Percentiles rank a stretch among this genome's conserved stretches.
phyloP scores from a whole-genome alignment of 306 rosid species.

The Ormosia emarginata region DNA sequence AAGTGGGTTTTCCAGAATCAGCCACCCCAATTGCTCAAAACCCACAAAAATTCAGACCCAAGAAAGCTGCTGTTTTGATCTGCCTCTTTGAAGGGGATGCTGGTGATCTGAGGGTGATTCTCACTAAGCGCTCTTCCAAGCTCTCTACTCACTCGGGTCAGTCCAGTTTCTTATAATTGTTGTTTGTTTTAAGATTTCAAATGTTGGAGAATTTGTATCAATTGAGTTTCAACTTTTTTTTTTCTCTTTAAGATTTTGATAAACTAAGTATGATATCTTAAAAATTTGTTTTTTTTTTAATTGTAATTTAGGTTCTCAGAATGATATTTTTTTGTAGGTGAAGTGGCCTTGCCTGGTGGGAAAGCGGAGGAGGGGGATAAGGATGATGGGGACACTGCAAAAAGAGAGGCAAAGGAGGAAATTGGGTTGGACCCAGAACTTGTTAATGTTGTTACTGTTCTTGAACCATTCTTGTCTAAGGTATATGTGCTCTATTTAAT shows the following conservation, averaged over 20 bases:
- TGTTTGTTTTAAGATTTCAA: constrained; percentile 3
- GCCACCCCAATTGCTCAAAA: constrained; percentile 47
- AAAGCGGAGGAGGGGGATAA: constrained; percentile 86
- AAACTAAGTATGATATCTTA: neutral
- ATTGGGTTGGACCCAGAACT: constrained; percentile 87
- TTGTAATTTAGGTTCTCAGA: neutral
- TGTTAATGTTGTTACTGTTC: constrained; percentile 72
- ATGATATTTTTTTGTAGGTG: constrained; percentile 52
- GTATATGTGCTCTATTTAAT: constrained; percentile 33
- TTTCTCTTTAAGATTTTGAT: neutral
- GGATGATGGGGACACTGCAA: constrained; percentile 87
- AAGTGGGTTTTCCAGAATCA: constrained; percentile 81
- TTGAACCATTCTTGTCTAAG: constrained; percentile 94
- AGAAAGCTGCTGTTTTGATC: constrained; percentile 85
- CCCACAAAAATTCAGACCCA: constrained; percentile 56
- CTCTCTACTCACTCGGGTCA: constrained; percentile 85
- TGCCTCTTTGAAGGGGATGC: constrained; percentile 82
- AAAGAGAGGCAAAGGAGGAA: constrained; percentile 89
- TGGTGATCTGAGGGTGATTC: constrained; percentile 86
- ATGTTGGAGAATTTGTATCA: neutral
- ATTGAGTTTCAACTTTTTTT: constrained; percentile 45
- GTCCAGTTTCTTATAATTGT: neutral
- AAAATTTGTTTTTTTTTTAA: neutral
- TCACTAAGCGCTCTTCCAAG: constrained; percentile 75
- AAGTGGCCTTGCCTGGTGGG: constrained; percentile 95